Conservation (phyloP, 495 filamentous ascomycete species). For the Talaromyces trachyspermus region DNA sequence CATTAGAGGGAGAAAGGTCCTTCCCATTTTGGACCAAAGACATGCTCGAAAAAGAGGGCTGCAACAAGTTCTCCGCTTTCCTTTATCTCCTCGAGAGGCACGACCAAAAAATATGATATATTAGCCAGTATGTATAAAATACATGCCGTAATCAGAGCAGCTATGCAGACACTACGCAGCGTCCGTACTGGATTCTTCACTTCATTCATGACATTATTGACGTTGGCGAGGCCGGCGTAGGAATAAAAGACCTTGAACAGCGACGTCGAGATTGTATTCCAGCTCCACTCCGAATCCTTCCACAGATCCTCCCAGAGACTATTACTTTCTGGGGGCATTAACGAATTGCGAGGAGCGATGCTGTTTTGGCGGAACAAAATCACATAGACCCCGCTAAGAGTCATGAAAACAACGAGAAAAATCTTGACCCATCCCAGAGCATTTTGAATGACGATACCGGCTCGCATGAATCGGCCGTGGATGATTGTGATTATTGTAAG, state of each 20-base stretch:
- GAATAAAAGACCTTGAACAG: constrained; percentile 71
- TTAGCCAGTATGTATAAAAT: constrained; percentile 63
- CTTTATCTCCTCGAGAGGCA: constrained; percentile 62
- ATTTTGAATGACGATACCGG: constrained; percentile 40
- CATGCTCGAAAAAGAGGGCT: constrained; percentile 59
- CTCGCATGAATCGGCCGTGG: constrained; percentile 30
- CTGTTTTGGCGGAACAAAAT: constrained; percentile 20
- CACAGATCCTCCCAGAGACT: constrained; percentile 32
- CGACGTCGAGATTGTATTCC: constrained; percentile 50
- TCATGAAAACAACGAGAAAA: constrained; percentile 36
- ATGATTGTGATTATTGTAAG: constrained; percentile 30
- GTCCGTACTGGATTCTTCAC: constrained; percentile 63
- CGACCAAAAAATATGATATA: constrained; percentile 60
- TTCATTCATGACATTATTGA: constrained; percentile 73
- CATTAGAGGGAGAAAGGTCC: constrained; percentile 50
- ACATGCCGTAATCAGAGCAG: constrained; percentile 53
- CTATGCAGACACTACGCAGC: constrained; percentile 53
- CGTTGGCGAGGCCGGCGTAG: constrained; percentile 59
- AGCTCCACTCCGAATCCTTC: constrained; percentile 39
- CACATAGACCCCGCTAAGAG: constrained; percentile 36
- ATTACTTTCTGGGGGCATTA: background rate
- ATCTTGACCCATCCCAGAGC: constrained; percentile 42
- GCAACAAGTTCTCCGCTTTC: constrained; percentile 59
- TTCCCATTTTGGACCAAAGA: constrained; percentile 53
- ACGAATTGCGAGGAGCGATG: background rate